Base-by-base conservation (phyloP, 2,329 filamentous ascomycete species). In the Xylaria polymorpha region DNA sequence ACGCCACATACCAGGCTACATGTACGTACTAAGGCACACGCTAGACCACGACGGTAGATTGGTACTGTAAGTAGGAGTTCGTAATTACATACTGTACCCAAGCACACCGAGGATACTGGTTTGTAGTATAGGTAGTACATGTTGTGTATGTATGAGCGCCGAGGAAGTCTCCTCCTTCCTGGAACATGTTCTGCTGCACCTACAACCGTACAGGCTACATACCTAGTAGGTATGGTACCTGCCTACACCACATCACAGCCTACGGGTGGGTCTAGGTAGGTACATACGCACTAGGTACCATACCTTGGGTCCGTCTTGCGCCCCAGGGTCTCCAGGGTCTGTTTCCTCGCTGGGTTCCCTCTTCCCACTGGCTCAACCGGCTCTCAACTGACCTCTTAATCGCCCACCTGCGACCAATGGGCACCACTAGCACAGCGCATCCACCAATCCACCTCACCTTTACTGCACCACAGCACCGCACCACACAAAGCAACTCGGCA, bases 401-500 rank as follows among this genome's bases (percentile, higher is more conserved):
- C 56, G 56, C 56, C 56, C 39, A 44, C 41, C 56, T 32, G 8
- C 22, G 20, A n/a, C 60, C 64, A 51, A 61, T 61, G 55, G 29
- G 56, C 51, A 64, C 64, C 57, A 58, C 58, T 46, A 50, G 55
- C 48, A 50, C 64, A 51, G 65, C 61, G 64, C 67, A 66, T 48
- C 63, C 18, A 37, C 51, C 48, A 55, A 39, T 41, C 35, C 64
- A 67, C 56, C 48, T 55, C 48, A 60, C 60, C 32, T 48, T 50
- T 39, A 60, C 59, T 55, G 39, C 60, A 66, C 56, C 61, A 53
- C 29, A 64, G 29, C 56, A 44, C 56, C 20, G 22, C 51, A 55
- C 51, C 41, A 46, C 58, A 71, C 68, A 64, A 66, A 64, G 68
- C 58, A 57, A 65, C 66, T 59, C 50, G 53, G 43, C 62, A 56